These are phyloP conservation scores for Holtermannia corniformis DNA, from an alignment of 768 basidiomycete genomes.

Conservation along the genomic window DNA sequence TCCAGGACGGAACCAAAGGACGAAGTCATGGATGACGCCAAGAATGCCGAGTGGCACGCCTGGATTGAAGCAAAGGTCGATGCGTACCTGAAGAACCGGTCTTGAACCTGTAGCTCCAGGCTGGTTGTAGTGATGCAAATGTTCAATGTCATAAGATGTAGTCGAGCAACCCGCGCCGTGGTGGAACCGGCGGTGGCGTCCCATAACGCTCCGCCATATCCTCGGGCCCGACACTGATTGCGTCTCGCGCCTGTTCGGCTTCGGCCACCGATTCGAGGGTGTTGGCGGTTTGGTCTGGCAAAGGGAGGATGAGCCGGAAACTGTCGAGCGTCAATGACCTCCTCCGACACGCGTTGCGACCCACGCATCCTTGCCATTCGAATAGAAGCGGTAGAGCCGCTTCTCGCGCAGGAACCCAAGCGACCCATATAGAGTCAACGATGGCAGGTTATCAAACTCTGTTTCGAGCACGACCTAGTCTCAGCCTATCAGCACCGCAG, in stretches of 20 bases:
- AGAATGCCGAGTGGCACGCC: not conserved
- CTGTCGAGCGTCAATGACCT: no score
- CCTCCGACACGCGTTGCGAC: constrained; percentile 6
- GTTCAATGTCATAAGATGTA: not conserved
- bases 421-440: constrained; percentile 77
- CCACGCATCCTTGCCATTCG: constrained; percentile 91
- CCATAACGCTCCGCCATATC: not conserved
- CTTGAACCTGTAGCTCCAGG: not conserved
- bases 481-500: not conserved
- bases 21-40: not conserved
- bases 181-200: not conserved
- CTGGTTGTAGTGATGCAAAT: not conserved
- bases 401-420: constrained; percentile 96
- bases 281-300: not conserved
- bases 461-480: constrained; percentile 84
- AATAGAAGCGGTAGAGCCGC: constrained; percentile 84
- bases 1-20: not conserved
- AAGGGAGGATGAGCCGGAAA: not conserved
- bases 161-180: not conserved
- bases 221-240: not conserved
- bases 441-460: constrained; percentile 82
- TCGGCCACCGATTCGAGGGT: not conserved
- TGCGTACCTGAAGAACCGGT: no score
- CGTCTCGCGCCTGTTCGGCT: not conserved
- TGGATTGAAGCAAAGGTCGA: not conserved